A percentile compares a stretch with the other conserved stretches of the same genome.
phyloP scores from a whole-genome alignment of 2,329 filamentous ascomycete genomes.

The Fusarium incarnatum region DNA sequence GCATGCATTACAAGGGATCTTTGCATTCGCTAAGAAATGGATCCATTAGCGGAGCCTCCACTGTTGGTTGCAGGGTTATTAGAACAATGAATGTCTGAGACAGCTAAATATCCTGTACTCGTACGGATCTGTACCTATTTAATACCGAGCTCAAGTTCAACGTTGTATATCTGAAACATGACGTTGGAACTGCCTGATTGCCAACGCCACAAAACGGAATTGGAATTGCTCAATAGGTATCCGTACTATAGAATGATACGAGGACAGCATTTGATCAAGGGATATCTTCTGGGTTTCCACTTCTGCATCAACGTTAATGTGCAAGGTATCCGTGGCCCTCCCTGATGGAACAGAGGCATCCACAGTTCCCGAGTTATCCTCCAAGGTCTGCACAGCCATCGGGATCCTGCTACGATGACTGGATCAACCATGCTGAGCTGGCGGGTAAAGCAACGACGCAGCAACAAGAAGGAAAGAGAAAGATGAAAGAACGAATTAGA shows the following conservation, averaged over 20 bases:
- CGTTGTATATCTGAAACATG: constrained; percentile 10
- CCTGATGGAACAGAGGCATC: constrained; percentile 16
- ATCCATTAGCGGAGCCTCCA: background rate
- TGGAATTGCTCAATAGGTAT: background rate
- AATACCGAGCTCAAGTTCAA: background rate
- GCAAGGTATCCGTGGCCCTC: constrained; percentile 5
- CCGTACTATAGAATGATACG: background rate
- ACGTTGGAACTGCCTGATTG: background rate
- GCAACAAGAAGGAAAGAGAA: background rate
- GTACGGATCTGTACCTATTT: background rate
- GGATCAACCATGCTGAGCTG: constrained; percentile 11
- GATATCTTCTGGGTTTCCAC: background rate
- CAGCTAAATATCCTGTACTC: background rate
- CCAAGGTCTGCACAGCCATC: constrained; percentile 7
- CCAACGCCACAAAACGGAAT: background rate
- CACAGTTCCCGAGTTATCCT: constrained; percentile 2
- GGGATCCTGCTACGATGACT: constrained; percentile 10
- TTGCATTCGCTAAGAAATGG: constrained; percentile 5
- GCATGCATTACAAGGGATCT: constrained; percentile 9
- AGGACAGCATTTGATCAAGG: background rate
- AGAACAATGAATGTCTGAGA: background rate
- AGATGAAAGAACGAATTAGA: constrained; percentile 24
- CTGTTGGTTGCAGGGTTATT: background rate
- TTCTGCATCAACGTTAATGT: background rate
- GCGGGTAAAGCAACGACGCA: constrained; percentile 25